Evolutionary conservation across 2,329 filamentous ascomycete species (phyloP), one percentile per base, ranked within the genome.

Genomic region (Rhytidhysteron rufulum): DNA sequence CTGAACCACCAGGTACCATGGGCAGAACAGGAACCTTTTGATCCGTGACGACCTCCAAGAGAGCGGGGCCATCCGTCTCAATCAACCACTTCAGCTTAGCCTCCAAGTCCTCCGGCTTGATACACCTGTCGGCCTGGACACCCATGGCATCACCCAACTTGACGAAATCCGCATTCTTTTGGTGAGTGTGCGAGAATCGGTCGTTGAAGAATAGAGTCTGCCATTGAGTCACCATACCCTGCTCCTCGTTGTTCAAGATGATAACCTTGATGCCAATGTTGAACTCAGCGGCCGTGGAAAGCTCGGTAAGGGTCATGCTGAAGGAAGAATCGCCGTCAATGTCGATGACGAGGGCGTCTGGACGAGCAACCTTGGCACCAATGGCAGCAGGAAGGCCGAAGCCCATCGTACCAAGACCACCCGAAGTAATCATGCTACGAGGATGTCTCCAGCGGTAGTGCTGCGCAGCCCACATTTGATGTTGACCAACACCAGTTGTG

Each of bases 241-340:
- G 91, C 70, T 97, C 89, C 67, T 95, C 89, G 68, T 95, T 98
- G 76, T 97, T 97, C 41, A 98, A 69, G 19, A 97, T 77, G 54
- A 97, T 88, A 45, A 97, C 78, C 78, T 97, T 97, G 67, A 95
- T 84, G 50, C 87, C 90, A 65, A 97, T 96, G 72, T 93, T 87
- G 75, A 97, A 97, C 70, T 98, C 90, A 7, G 86, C 81, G 31
- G 90, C 90, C 2, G 91, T 96, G 33, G 86, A 87, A 39, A 98
- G 82, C 72, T 98, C 93, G 2, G 91, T 96, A 44, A 96, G 77
- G 5, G 93, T 97, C 93, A 98, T 97, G 77, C 88, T 88, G 75
- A 98, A 97, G 3, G 90, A 96, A n/a, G 91, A 93, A 65, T 97
- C 93, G 47, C 93, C 93, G 63, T 98, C 93, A 58, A 97, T 94